Conservation (phyloP, 371 early-diverging fungal genomes). For the Mucor racemosus region DNA sequence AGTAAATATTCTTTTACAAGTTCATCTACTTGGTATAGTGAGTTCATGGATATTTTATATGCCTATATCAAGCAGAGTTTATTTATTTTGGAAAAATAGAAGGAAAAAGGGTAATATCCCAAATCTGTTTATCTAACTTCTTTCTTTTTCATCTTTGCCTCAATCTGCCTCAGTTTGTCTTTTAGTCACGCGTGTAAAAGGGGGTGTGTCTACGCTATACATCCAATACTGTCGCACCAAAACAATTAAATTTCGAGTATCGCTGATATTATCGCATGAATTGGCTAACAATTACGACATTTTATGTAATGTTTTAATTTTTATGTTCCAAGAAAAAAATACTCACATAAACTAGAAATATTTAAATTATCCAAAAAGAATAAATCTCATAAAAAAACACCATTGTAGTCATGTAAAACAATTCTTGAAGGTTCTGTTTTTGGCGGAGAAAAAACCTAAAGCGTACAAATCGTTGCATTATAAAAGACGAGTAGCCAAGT, state of each 20-base stretch:
- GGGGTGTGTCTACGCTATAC: neutral
- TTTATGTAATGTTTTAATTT: neutral
- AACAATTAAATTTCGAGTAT: neutral
- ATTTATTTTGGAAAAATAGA: neutral
- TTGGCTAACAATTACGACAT: neutral
- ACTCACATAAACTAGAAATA: no score
- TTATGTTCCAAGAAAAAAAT: neutral
- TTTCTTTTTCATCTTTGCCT: neutral
- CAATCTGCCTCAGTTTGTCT: neutral
- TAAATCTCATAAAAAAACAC: no score
- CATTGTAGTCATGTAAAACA: no score
- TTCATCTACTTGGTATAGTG: constrained; percentile 70
- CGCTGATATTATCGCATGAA: neutral
- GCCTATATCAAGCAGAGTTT: neutral
- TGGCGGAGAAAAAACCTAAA: no score
- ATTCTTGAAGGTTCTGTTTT: no score
- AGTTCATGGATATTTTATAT: constrained; percentile 50
- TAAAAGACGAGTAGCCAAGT: no score
- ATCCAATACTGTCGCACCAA: neutral
- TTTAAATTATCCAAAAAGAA: no score
- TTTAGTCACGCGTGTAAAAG: constrained; percentile 1
- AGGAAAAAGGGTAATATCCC: neutral
- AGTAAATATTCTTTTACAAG: constrained; percentile 72
- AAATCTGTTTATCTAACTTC: neutral
- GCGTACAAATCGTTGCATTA: no score